Evolutionary conservation across 176 grass and related monocot genomes (phyloP).

Genomic region (Hordeum marinum): DNA sequence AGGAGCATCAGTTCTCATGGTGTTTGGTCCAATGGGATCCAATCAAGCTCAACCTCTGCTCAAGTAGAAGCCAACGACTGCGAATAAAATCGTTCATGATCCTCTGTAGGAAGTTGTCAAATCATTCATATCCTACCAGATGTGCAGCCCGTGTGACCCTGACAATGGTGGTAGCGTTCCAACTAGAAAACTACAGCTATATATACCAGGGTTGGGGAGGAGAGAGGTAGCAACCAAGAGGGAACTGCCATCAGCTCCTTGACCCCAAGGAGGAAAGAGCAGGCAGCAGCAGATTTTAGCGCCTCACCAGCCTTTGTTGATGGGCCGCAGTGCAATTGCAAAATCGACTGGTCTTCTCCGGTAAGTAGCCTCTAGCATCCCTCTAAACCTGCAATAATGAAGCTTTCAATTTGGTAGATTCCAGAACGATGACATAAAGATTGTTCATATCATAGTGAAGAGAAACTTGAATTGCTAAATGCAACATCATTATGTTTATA

Average conservation of each 20-base stretch:
- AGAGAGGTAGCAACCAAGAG: slow-evolving; percentile 27
- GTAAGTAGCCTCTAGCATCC: slow-evolving; percentile 43
- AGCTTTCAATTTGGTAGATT: background rate
- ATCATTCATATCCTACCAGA: slow-evolving; percentile 17
- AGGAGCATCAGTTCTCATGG: slow-evolving; percentile 30
- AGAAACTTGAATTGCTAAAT: background rate
- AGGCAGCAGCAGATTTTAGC: background rate
- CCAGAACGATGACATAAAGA: background rate
- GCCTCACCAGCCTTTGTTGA: background rate
- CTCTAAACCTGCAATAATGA: slow-evolving; percentile 25
- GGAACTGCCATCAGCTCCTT: slow-evolving; percentile 13
- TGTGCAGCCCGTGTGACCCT: background rate
- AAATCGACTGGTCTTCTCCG: slow-evolving; percentile 34
- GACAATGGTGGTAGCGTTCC: background rate
- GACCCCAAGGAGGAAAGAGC: background rate
- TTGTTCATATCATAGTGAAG: background rate
- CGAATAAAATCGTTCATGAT: slow-evolving; percentile 13
- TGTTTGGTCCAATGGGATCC: slow-evolving; percentile 33
- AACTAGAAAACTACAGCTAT: slow-evolving; percentile 19
- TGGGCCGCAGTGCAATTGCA: slow-evolving; percentile 14
- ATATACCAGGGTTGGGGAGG: slow-evolving; percentile 29
- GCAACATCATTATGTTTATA: background rate
- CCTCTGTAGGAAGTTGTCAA: background rate
- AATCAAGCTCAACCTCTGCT: slow-evolving; percentile 31
- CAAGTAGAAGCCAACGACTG: slow-evolving; percentile 1